These are phyloP conservation scores for Sporothrix dimorphospora DNA, from an alignment of 2,329 filamentous ascomycete species.

Conservation along the genomic window DNA sequence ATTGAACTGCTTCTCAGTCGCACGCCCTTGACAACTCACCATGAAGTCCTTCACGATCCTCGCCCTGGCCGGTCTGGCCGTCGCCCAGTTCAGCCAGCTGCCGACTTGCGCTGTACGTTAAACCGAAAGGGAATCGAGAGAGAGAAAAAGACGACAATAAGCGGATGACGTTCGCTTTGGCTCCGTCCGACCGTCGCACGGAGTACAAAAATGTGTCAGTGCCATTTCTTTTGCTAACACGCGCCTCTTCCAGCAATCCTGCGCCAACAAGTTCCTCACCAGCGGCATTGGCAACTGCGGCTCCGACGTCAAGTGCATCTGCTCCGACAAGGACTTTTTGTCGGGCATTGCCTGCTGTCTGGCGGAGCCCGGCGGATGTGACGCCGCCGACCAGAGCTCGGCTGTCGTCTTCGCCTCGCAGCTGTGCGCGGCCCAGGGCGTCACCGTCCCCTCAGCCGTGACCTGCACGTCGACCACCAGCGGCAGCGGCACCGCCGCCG, in stretches of 20 bases:
- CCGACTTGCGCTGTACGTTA: conserved; percentile 60
- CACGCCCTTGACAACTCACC: not conserved
- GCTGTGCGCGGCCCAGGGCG: conserved; percentile 41
- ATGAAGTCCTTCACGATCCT: conserved; percentile 53
- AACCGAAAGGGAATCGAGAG: not conserved
- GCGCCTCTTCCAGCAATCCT: conserved; percentile 36
- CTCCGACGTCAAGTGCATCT: conserved; percentile 47
- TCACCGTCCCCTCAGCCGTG: conserved; percentile 42
- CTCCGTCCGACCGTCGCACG: not conserved
- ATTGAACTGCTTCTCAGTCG: not conserved
- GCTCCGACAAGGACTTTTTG: conserved; percentile 47
- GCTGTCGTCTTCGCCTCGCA: conserved; percentile 41
- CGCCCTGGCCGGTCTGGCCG: conserved; percentile 55
- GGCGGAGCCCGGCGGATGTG: conserved; percentile 37
- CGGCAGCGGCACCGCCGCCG: not conserved
- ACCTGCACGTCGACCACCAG: conserved; percentile 35
- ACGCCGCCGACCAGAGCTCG: conserved; percentile 37
- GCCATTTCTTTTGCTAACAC: not conserved
- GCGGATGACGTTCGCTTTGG: not conserved
- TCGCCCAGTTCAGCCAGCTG: conserved; percentile 52
- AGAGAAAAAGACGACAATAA: no score
- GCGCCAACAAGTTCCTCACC: conserved; percentile 39
- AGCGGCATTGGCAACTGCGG: conserved; percentile 43
- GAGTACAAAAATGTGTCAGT: not conserved
- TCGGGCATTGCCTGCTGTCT: conserved; percentile 47